Conservation (phyloP, 768 basidiomycete species). For the Postia placenta region DNA sequence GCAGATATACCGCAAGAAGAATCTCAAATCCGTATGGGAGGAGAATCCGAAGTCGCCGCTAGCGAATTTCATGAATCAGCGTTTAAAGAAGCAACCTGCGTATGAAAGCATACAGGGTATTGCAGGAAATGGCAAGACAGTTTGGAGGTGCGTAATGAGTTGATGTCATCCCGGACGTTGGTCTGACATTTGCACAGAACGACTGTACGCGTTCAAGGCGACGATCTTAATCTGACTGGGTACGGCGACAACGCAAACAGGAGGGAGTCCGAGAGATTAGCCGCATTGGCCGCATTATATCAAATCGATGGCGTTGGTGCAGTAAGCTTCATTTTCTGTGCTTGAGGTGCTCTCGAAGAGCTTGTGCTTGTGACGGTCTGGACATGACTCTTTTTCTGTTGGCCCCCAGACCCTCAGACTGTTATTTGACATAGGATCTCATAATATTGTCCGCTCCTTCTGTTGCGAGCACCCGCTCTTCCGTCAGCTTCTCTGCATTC, state of each 20-base stretch:
- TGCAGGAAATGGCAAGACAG: conserved; percentile 18
- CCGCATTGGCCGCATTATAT: conserved; percentile 66
- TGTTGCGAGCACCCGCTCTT: too few species aligned
- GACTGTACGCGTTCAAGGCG: conserved; percentile 6
- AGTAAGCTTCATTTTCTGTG: conserved; percentile 41
- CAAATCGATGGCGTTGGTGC: conserved; percentile 59
- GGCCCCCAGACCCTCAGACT: too few species aligned
- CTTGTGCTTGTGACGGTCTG: neutral
- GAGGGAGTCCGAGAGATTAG: conserved; percentile 69
- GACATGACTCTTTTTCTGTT: neutral
- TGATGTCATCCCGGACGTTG: neutral
- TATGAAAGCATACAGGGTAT: conserved; percentile 26
- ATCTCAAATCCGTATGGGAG: conserved; percentile 25
- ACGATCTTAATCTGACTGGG: conserved; percentile 11
- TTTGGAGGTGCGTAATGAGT: conserved; percentile 37
- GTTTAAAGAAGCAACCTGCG: conserved; percentile 15
- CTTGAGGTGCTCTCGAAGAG: too few species aligned
- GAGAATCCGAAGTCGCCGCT: conserved; percentile 50
- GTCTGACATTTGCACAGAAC: conserved; percentile 4
- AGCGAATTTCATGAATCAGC: conserved; percentile 32
- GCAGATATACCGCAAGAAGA: conserved; percentile 16
- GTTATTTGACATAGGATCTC: too few species aligned
- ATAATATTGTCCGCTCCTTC: too few species aligned
- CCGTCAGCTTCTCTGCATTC: neutral
- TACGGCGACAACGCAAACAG: conserved; percentile 38